phyloP scores from a whole-genome alignment of 2,329 filamentous ascomycete genomes.

The Monascus ruber region DNA sequence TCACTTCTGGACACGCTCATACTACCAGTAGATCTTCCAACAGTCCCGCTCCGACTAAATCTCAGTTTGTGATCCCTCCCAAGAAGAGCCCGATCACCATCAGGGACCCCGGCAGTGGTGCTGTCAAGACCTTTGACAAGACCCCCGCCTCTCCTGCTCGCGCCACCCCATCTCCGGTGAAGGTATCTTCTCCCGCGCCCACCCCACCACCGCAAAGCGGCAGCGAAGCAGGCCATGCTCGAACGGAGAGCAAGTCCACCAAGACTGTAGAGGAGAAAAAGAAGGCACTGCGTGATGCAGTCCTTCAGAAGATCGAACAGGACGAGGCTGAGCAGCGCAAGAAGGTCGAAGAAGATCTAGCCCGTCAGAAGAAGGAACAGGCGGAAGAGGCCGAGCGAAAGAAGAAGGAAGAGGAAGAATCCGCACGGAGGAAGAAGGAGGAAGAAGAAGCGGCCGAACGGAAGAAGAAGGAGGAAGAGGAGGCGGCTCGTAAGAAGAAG shows the following conservation, averaged over 20 bases:
- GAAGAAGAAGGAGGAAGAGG: constrained; percentile 16
- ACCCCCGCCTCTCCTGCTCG: constrained; percentile 51
- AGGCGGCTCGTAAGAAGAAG: constrained; percentile 14
- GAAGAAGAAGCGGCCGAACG: constrained; percentile 18
- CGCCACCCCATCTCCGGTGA: constrained; percentile 47
- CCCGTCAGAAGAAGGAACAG: constrained; percentile 19
- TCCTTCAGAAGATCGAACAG: constrained; percentile 43
- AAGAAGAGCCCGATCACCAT: constrained; percentile 72
- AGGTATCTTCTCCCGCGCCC: constrained; percentile 57
- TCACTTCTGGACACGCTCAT: constrained; percentile 35
- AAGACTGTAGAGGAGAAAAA: constrained; percentile 76
- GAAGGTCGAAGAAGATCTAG: constrained; percentile 37
- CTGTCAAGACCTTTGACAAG: constrained; percentile 59
- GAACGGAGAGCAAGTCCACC: constrained; percentile 56
- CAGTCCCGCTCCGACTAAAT: constrained; percentile 48
- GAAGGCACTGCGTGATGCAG: constrained; percentile 55
- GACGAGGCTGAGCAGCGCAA: constrained; percentile 42
- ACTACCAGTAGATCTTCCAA: constrained; percentile 45
- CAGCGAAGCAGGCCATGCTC: constrained; percentile 55
- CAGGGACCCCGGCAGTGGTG: constrained; percentile 71
- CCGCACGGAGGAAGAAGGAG: constrained; percentile 17
- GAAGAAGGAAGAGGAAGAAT: constrained; percentile 19
- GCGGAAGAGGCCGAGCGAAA: constrained; percentile 26
- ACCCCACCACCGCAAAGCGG: constrained; percentile 69
- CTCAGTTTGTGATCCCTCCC: constrained; percentile 52